Conservation (phyloP, 345 rosid species). For the Linum lewisii region DNA sequence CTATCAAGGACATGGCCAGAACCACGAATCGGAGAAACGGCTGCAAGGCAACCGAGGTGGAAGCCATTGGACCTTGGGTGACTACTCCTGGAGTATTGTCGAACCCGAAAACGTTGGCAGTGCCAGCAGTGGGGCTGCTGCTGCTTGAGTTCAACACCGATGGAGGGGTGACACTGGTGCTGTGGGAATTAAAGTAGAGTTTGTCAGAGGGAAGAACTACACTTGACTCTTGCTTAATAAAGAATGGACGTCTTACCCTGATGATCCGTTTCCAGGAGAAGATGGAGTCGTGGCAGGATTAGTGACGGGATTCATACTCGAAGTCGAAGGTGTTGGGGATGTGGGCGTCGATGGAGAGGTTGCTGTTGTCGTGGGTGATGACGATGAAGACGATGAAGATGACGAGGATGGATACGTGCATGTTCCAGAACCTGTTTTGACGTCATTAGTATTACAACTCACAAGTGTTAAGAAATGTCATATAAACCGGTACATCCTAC, state of each 20-base stretch:
- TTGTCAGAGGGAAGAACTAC: too few species aligned
- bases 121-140: conserved; percentile 31
- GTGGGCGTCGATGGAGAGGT: neutral
- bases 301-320: conserved; percentile 14
- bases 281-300: conserved; percentile 32
- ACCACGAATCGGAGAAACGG: conserved; percentile 17
- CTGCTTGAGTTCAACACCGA: conserved; percentile 35
- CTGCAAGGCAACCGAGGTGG: conserved; percentile 23
- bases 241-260: conserved; percentile 31
- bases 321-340: conserved; percentile 25
- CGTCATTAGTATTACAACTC: neutral
- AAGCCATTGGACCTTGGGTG: conserved; percentile 18
- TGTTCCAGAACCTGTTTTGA: conserved; percentile 58
- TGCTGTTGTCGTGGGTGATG: neutral
- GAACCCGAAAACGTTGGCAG: conserved; percentile 24
- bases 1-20: conserved; percentile 22
- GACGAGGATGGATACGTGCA: conserved; percentile 59
- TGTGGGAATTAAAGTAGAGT: neutral
- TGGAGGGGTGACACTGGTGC: conserved; percentile 43
- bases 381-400: conserved; percentile 31
- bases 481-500: too few species aligned
- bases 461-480: too few species aligned
- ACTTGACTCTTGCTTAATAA: neutral
- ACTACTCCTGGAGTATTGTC: conserved; percentile 28
- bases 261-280: conserved; percentile 30